phyloP scores from a whole-genome alignment of 2,329 filamentous ascomycete species.

The Akanthomyces uredinophilus region DNA sequence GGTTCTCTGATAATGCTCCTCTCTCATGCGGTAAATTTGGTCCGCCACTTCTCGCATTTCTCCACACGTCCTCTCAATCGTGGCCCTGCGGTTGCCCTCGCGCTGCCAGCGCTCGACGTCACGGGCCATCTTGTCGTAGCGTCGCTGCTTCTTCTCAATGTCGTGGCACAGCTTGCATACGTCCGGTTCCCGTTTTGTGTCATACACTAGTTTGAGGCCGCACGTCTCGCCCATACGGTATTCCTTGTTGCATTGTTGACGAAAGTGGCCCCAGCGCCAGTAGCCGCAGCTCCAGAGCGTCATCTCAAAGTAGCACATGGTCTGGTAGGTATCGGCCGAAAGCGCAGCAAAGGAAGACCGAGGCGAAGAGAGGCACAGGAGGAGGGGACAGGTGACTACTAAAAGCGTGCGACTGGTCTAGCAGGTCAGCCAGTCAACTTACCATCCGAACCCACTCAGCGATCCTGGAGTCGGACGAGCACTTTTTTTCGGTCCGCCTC shows the following conservation, averaged over 20 bases:
- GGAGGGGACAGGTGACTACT: constrained; percentile 1
- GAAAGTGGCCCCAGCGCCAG: constrained; percentile 93
- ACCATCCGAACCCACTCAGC: constrained; percentile 14
- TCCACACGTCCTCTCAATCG: constrained; percentile 64
- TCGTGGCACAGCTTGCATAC: constrained; percentile 85
- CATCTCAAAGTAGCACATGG: constrained; percentile 96
- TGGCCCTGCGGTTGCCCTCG: constrained; percentile 68
- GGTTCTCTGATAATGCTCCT: constrained; percentile 34
- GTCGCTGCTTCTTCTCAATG: constrained; percentile 77
- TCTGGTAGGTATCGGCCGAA: constrained; percentile 22
- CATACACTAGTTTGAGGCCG: constrained; percentile 83
- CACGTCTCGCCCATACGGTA: constrained; percentile 96
- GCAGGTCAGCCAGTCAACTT: constrained; percentile 15
- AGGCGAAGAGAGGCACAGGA: constrained; percentile 9
- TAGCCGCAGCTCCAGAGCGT: constrained; percentile 80
- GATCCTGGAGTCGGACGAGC: constrained; percentile 7
- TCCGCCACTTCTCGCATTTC: constrained; percentile 62
- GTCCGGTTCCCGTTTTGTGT: constrained; percentile 57
- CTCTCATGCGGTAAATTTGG: constrained; percentile 50
- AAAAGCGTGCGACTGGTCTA: constrained; percentile 13
- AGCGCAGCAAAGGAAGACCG: constrained; percentile 13
- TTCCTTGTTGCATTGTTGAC: constrained; percentile 87
- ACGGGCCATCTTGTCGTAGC: constrained; percentile 66
- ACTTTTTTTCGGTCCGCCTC: constrained; percentile 3
- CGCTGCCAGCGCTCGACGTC: constrained; percentile 72